Base-by-base conservation (phyloP, 805 yeast species). In the Candida silvicultrix region DNA sequence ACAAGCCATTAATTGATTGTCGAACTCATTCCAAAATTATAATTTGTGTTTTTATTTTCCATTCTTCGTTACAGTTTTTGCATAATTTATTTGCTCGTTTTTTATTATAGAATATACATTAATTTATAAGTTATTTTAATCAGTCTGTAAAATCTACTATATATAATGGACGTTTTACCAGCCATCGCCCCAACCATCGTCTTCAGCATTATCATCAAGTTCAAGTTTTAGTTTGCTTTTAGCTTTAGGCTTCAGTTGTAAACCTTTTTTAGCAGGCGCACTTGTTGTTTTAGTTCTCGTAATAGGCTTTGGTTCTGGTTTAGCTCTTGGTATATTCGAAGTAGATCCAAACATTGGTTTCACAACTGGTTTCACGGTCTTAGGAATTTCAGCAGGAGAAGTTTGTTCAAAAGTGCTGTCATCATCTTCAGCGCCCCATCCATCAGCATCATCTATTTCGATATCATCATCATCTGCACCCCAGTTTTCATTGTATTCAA, bases 141-240 rank as follows among this genome's bases (percentile, higher is more conserved):
- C 19, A 14, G 5, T n/a, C 18, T 28, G 31, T 28, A 28, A 14
- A 15, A 31, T 20, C 28, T 22, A 22, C 15, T 7, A n/a, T 22
- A 4, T 37, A 10, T 37, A 37, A 18, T 22, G 14, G 3, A 21
- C n/a, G 35, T 7, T 10, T 37, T 20, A 70, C 75, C 75, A 71
- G 0, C 71, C 73, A 47, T 69, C 72, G 18, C 72, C 77, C 77
- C 77, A 73, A 0, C 70, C 73, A 40, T 65, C 72, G 14, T 64
- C 71, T 16, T 47, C 52, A 16, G 62, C 67, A 12, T 61, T 68
- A 15, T 52, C 52, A 23, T 61, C 61, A 22, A 69, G 41, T 19
- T 65, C 62, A 25, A 70, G 48, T 34, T 66, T 64, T 10, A 68
- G 48, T 50, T 70, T 68, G 22, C 54, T 53, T 46, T 70, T 68